Base-by-base conservation (phyloP, 176 grass and related monocot genomes). In the Microstegium vimineum region DNA sequence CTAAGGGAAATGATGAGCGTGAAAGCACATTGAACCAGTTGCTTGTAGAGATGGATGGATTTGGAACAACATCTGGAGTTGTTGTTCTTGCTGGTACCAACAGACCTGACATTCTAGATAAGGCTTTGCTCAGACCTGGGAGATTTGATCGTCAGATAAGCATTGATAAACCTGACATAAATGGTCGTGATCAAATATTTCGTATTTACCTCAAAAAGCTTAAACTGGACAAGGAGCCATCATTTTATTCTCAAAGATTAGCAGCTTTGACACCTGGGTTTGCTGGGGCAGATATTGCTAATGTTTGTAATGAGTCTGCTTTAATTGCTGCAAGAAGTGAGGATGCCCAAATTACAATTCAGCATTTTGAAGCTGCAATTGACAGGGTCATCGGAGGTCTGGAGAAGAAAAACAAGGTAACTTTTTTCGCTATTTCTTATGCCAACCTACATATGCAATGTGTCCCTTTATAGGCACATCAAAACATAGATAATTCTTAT, bases 11-110 rank as follows among this genome's bases (percentile, higher is more conserved):
- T 74, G 71, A 86, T 88, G 96, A 98, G 76, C 66, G 87, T n/a
- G 96, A 98, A 81, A 98, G 89, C 59, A 95, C 96, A 52, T 88
- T 98, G 79, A 98, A 93, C 20, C 96, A 98, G 76, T 81, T 95
- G 77, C 90, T 95, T 59, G 96, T 98, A 62, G 96, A 98, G 82
- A 98, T 98, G 93, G 96, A 98, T 84, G 96, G 96, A 59, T 98
- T 95, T 86, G 93, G 93, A 69, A 98, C 96, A 22, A 98, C 89
- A 30, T 69, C 85, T 34, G 93, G 92, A 26, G 93, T 98, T 51
- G 93, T 93, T 74, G 90, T 95, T 75, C 90, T 98, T 88, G 96
- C 93, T 66, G 93, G 96, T 79, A 98, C 96, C 6, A 98, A 95
- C 63, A 82, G 93, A 88, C 93, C 96, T 82, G 96, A 93, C 86